Conservation (phyloP, 306 rosid genomes). For the Crataegus laevigata region DNA sequence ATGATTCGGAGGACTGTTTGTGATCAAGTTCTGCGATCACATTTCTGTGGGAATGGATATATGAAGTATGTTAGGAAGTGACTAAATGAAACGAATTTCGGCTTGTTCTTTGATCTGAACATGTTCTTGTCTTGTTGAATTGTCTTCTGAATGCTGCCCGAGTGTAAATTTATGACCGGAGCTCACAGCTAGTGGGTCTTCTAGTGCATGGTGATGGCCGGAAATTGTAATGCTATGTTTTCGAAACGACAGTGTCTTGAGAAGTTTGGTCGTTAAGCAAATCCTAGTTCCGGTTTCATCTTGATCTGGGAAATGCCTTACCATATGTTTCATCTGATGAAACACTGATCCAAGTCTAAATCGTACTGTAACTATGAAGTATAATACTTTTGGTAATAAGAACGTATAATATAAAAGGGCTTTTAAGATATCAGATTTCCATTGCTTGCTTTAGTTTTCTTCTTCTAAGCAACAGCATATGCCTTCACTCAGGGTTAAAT, state of each 20-base stretch:
- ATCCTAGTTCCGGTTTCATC: conserved; percentile 6
- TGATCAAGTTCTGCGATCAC: conserved; percentile 2
- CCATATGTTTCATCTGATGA: background rate
- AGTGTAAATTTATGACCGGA: background rate
- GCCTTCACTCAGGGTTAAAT: conserved; percentile 36
- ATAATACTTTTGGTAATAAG: background rate
- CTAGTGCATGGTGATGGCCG: background rate
- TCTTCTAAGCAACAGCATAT: background rate
- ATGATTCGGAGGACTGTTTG: background rate
- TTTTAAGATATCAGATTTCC: background rate
- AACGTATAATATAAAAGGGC: background rate
- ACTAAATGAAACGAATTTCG: background rate
- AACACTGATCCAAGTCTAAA: background rate
- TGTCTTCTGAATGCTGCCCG: background rate
- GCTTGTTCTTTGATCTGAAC: conserved; percentile 7
- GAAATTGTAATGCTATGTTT: background rate
- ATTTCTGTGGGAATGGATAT: background rate
- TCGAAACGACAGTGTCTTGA: background rate
- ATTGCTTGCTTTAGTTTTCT: conserved; percentile 12
- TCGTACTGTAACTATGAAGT: background rate
- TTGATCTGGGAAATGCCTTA: background rate
- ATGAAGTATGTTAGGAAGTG: background rate
- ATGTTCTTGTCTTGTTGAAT: background rate
- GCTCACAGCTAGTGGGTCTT: background rate
- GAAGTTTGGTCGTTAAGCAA: background rate